Percentiles rank a stretch among this genome's conserved stretches.
Conservation (phyloP, 345 rosid genomes). For the Toxicodendron radicans region DNA sequence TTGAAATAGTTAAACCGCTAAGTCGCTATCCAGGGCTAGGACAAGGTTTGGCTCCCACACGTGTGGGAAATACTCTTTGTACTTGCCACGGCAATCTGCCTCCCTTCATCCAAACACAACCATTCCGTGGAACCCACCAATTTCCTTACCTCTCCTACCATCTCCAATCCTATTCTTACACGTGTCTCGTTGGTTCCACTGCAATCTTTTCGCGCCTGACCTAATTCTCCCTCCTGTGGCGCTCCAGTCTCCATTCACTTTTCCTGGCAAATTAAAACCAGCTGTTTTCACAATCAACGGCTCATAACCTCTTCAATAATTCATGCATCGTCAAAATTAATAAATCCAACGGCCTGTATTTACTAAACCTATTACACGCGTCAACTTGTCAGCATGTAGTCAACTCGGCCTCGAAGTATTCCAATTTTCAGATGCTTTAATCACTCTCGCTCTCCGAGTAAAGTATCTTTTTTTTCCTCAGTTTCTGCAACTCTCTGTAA, state of each 20-base stretch:
- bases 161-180: background rate
- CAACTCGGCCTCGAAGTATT: slow-evolving; percentile 28
- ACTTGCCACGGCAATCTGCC: slow-evolving; percentile 18
- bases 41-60: slow-evolving; percentile 20
- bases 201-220: slow-evolving; percentile 27
- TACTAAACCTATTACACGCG: slow-evolving; percentile 20
- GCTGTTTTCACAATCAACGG: slow-evolving; percentile 40
- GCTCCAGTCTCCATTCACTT: background rate
- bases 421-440: slow-evolving; percentile 21
- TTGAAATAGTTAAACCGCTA: background rate
- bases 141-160: background rate
- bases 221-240: background rate
- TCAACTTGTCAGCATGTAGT: slow-evolving; percentile 27
- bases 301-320: background rate
- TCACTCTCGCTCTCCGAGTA: background rate
- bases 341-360: slow-evolving; percentile 18
- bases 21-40: slow-evolving; percentile 4
- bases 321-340: background rate
- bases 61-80: background rate
- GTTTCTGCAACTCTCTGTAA: slow-evolving; percentile 10
- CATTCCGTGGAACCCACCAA: slow-evolving; percentile 19
- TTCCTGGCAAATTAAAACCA: slow-evolving; percentile 1
- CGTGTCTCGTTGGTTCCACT: slow-evolving; percentile 8
- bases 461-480: slow-evolving; percentile 20
- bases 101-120: slow-evolving; percentile 29